Evolutionary conservation across 2,329 filamentous ascomycete genomes (phyloP), one percentile per base, ranked within the genome.

Genomic region (Periglandula ipomoeae): DNA sequence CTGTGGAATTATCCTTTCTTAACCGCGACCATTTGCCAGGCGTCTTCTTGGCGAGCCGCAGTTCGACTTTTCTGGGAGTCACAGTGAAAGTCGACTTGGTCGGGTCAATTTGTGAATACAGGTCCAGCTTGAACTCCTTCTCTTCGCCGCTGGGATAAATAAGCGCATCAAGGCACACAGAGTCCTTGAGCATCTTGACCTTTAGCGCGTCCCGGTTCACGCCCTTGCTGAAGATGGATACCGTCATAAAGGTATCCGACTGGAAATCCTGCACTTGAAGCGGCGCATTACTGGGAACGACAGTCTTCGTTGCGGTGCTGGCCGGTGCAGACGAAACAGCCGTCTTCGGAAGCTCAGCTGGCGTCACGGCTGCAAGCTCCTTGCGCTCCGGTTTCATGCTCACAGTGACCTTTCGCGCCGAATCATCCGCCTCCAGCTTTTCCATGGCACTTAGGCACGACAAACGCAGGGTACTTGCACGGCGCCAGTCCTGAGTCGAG

Each of bases 31-130:
- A 93, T 61, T 87, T 90, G 6, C 83, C 84, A 0, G 77, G 65
- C 1, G 65, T 72, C 37, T 74, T 70, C 65, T 95, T 95, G 52
- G 74, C 75, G 15, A 95, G 74, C 10, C 71, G 76, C 34, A 95
- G 70, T 64, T 95, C 89, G 47, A 95, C 75, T 64, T 95, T 95
- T 59, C 82, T 88, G 1, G 84, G 74, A 38, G 85, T 84, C 47
- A 94, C 77, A 1, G 73, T 76, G 56, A 71, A 79, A 40, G 73
- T 83, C 19, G 81, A 88, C 27, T 73, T 66, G 1, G 72, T 59
- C 0, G 79, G 65, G 46, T 87, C 76, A 57, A 95, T 81, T 9
- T 75, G 63, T 13, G 76, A 79, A 63, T 76, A 89, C 3, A 91
- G 77, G 5, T 85, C 54, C 3, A 76, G 81, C 17, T 82, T 74